These are phyloP conservation scores for Westerdykella sp. DNA, from an alignment of 2,329 filamentous ascomycete genomes.

Conservation along the genomic window DNA sequence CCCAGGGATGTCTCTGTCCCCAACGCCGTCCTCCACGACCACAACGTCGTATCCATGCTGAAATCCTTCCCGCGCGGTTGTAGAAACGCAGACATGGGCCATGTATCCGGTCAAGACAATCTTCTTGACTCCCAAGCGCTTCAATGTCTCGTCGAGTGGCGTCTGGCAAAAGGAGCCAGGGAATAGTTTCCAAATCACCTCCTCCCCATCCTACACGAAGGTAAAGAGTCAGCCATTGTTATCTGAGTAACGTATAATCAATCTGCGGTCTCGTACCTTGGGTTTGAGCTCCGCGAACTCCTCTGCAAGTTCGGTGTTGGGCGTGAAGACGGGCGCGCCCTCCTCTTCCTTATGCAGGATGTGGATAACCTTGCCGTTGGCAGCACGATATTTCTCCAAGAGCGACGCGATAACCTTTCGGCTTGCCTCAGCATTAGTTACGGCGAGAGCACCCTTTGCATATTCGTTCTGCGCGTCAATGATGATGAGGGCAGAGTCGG, in stretches of 20 bases:
- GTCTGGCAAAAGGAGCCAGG: slow-evolving; percentile 58
- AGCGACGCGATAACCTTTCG: slow-evolving; percentile 53
- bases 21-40: slow-evolving; percentile 56
- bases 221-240: not conserved
- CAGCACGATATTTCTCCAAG: slow-evolving; percentile 55
- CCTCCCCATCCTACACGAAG: slow-evolving; percentile 44
- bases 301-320: slow-evolving; percentile 52
- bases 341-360: slow-evolving; percentile 54
- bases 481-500: slow-evolving; percentile 58
- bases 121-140: slow-evolving; percentile 50
- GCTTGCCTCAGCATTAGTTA: slow-evolving; percentile 48
- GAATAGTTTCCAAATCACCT: slow-evolving; percentile 50
- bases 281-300: slow-evolving; percentile 57
- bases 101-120: slow-evolving; percentile 58
- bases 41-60: slow-evolving; percentile 60
- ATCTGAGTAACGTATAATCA: not conserved
- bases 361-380: slow-evolving; percentile 53
- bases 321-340: slow-evolving; percentile 61
- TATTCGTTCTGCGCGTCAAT: slow-evolving; percentile 69
- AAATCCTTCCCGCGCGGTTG: slow-evolving; percentile 55
- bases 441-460: slow-evolving; percentile 51
- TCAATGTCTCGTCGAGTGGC: slow-evolving; percentile 51
- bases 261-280: slow-evolving; percentile 9
- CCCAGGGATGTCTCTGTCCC: slow-evolving; percentile 61
- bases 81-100: slow-evolving; percentile 60